Evolutionary conservation across 768 basidiomycete species (phyloP), one percentile per base, ranked within the genome.

Genomic region (Fibroporia radiculosa): DNA sequence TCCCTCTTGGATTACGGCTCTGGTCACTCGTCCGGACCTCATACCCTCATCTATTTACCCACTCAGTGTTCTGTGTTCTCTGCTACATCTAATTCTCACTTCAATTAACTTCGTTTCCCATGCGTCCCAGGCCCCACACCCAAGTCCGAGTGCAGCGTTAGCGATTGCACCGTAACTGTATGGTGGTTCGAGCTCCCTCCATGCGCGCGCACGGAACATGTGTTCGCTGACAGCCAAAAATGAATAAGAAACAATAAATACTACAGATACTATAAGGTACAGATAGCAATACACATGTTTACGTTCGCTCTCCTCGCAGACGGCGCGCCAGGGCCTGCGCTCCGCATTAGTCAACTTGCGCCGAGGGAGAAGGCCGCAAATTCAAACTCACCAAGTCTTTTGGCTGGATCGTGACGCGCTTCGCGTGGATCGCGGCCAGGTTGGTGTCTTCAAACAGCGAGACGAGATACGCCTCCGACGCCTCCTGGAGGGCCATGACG

Each of bases 401-500:
- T 43, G 77, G 76, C 66, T 79, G 78, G 64, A 70, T 68, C 23
- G 67, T 70, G 24, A 70, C 67, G 50, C 72, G 68, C 67, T 74
- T 74, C 16, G 72, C 72, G 62, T 73, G 72, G 54, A 73, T 74
- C 23, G 72, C 73, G 16, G 73, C 73, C 44, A 74, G 65, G 59
- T 73, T 72, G 54, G 71, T 72, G 49, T 72, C 71, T 47, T 73
- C 70, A 53, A 66, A 66, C 39, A 66, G 59, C 8, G 65, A 66
- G 54, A 66, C 65, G 40, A 66, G 63, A 50, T 65, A 65, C 5
- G 64, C 70, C 62, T 79, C 77, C 34, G 73, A 70, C 25, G 76
- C 75, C 57, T 78, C 76, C 63, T 79, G 76, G 39, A 78, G 67
- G n/a, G 77, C 77, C 62, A 74, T 72, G 44, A 79, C 74, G 41